Evolutionary conservation across 2,329 filamentous ascomycete species (phyloP).

Genomic region (Colletotrichum chlorophyti): DNA sequence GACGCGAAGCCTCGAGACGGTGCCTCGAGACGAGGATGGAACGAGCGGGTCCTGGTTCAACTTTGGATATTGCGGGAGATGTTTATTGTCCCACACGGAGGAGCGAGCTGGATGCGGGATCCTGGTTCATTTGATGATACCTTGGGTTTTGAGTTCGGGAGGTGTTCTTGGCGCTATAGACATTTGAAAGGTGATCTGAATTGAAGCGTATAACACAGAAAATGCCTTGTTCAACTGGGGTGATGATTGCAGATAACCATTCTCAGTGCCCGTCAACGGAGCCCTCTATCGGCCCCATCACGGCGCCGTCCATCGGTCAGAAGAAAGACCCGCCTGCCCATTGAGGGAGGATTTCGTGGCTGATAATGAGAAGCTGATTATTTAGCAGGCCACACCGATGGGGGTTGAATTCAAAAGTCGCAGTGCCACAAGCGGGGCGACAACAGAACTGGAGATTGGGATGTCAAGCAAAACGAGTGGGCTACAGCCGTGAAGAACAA

Average conservation of each 20-base stretch:
- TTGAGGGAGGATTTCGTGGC: neutral
- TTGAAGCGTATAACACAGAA: neutral
- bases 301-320: constrained; percentile 4
- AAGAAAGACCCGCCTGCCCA: neutral
- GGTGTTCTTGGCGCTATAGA: neutral
- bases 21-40: neutral
- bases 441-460: neutral
- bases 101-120: neutral
- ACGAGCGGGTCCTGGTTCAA: neutral
- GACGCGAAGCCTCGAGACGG: constrained; percentile 1
- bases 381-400: too few relatives aligned
- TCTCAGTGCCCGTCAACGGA: neutral
- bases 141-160: neutral
- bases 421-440: neutral
- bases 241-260: neutral
- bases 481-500: neutral
- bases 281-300: constrained; percentile 11
- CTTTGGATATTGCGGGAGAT: neutral
- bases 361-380: neutral
- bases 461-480: neutral
- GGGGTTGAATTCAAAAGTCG: neutral
- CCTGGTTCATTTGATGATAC: neutral
- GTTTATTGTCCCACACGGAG: neutral
- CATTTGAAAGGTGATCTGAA: too few relatives aligned
- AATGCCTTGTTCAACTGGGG: too few relatives aligned